Conservation (phyloP, 148 eudicot genomes). For the Cornus kousa region DNA sequence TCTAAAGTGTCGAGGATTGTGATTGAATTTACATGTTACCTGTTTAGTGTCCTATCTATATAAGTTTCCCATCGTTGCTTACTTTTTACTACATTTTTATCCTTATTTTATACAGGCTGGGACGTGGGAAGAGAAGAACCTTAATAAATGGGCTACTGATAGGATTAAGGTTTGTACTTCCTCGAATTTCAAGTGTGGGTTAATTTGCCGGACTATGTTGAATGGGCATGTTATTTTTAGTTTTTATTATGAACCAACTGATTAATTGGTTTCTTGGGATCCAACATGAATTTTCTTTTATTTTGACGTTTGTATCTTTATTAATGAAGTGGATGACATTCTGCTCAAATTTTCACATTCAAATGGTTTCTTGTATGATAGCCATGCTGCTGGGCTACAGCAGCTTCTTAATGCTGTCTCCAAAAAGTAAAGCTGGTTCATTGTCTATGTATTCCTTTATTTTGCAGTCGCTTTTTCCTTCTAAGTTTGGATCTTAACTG, state of each 20-base stretch:
- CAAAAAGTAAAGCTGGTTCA: not conserved
- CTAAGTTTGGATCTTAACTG: conserved; percentile 20
- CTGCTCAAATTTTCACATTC: not conserved
- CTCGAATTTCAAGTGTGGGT: not conserved
- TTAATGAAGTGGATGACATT: not conserved
- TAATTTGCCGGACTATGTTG: conserved; percentile 2
- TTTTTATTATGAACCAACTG: not conserved
- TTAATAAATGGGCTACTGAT: conserved; percentile 81
- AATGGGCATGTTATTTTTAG: not conserved
- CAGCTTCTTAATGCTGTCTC: not conserved
- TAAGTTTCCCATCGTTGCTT: not conserved
- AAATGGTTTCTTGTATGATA: conserved; percentile 2
- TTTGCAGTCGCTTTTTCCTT: not conserved
- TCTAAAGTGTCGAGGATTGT: not conserved
- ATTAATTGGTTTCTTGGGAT: conserved; percentile 1
- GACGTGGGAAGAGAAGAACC: conserved; percentile 98
- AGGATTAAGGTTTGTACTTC: conserved; percentile 73
- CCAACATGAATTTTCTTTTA: not conserved
- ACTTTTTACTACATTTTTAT: not conserved
- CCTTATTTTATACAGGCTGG: conserved; percentile 63
- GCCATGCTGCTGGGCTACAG: conserved; percentile 8
- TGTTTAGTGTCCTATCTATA: not conserved
- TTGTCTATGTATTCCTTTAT: not conserved
- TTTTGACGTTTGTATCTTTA: conserved; percentile 1
- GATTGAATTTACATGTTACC: not conserved